Conservation (phyloP, 306 rosid species). For the Castanea crenata region DNA sequence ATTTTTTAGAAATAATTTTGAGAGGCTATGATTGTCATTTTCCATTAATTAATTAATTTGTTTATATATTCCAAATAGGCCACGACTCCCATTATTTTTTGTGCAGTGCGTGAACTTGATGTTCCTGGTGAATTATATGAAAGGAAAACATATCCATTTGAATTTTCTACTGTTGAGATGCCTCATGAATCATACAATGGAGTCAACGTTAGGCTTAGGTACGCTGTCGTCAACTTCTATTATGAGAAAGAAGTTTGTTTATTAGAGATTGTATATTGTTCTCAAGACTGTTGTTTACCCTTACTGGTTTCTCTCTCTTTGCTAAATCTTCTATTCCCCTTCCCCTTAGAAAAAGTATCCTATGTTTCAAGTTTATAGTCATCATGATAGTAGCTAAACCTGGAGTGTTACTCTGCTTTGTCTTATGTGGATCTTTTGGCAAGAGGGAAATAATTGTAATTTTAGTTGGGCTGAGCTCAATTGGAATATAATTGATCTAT, state of each 20-base stretch:
- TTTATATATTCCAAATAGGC: neutral
- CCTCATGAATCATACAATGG: constrained; percentile 42
- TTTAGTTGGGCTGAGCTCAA: neutral
- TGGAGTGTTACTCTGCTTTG: neutral
- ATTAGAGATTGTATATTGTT: too few species aligned
- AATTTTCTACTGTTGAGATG: constrained; percentile 43
- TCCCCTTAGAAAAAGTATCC: too few species aligned
- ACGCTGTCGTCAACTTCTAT: constrained; percentile 8
- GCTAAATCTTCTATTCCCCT: too few species aligned
- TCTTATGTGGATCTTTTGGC: neutral
- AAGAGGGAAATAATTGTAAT: neutral
- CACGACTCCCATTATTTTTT: constrained; percentile 1
- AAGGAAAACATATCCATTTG: constrained; percentile 36
- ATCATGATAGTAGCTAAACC: neutral
- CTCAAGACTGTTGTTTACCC: too few species aligned
- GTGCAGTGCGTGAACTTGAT: constrained; percentile 45
- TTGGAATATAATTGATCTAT: neutral
- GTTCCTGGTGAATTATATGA: constrained; percentile 42
- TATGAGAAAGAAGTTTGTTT: neutral
- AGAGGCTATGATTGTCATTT: constrained; percentile 5
- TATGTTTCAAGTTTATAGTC: neutral
- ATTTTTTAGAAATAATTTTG: neutral
- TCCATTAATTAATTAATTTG: neutral
- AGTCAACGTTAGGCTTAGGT: constrained; percentile 46
- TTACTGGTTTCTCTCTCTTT: too few species aligned